A percentile compares a stretch with the other conserved stretches of the same genome.
Evolutionary conservation across 305 asterid species (phyloP).

Genomic region (Fraxinus dipetala): DNA sequence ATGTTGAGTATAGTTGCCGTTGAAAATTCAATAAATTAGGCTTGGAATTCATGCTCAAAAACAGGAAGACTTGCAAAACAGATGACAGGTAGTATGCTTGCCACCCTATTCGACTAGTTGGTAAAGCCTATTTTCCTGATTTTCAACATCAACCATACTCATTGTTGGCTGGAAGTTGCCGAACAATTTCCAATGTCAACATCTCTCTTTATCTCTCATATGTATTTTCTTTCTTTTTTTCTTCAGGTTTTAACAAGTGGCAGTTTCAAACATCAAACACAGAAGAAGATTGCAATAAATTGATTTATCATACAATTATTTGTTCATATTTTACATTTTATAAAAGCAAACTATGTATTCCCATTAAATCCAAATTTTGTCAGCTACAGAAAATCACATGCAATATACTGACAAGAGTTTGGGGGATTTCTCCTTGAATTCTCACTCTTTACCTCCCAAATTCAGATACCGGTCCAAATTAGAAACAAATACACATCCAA

Average conservation of each 20-base stretch:
- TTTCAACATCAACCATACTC: background rate
- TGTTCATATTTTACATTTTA: background rate
- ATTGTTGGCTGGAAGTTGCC: background rate
- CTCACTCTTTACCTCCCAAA: background rate
- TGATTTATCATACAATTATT: background rate
- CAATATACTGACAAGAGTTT: background rate
- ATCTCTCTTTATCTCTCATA: background rate
- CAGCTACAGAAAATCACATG: background rate
- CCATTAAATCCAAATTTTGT: background rate
- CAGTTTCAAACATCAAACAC: conserved; percentile 1
- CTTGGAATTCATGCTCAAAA: background rate
- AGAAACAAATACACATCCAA: background rate
- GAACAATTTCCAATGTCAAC: background rate
- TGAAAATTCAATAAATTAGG: background rate
- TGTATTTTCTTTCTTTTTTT: background rate
- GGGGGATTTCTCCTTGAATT: background rate
- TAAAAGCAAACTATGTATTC: background rate
- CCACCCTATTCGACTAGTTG: background rate
- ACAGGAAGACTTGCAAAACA: background rate
- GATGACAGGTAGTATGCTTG: background rate
- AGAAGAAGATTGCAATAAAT: background rate
- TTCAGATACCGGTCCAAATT: background rate
- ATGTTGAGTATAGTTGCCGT: background rate
- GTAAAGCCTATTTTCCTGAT: background rate
- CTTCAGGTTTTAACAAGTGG: background rate